Conservation (phyloP, 2,329 filamentous ascomycete genomes). For the Arthrinium puccinioides region DNA sequence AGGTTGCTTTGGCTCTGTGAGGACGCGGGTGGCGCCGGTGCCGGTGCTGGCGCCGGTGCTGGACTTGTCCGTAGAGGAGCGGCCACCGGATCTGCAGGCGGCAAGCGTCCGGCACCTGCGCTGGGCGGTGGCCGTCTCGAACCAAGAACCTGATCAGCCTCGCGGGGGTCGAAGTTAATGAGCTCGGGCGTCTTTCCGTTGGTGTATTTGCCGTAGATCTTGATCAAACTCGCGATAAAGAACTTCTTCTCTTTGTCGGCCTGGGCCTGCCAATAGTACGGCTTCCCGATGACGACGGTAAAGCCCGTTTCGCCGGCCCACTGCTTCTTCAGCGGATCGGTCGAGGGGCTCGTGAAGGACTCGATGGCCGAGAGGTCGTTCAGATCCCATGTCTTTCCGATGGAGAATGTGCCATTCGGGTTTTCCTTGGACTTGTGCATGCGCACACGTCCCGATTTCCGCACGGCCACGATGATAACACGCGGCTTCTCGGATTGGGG, state of each 20-base stretch:
- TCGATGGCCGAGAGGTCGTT: constrained; percentile 82
- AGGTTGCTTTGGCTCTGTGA: not conserved
- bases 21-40: not conserved
- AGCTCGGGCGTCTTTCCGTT: constrained; percentile 75
- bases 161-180: constrained; percentile 72
- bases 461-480: constrained; percentile 87
- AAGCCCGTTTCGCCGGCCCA: constrained; percentile 86
- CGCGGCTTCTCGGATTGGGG: constrained; percentile 76
- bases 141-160: constrained; percentile 69
- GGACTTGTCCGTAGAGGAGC: constrained; percentile 16
- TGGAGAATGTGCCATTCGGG: constrained; percentile 85
- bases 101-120: too few relatives aligned
- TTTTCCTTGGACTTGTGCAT: constrained; percentile 98
- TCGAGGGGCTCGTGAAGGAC: constrained; percentile 61
- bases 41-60: not conserved
- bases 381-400: constrained; percentile 96
- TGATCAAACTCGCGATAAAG: constrained; percentile 92
- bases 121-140: constrained; percentile 34
- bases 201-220: constrained; percentile 96
- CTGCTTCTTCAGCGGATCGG: constrained; percentile 53
- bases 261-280: constrained; percentile 94
- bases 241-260: constrained; percentile 97
- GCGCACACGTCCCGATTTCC: constrained; percentile 84
- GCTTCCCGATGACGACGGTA: constrained; percentile 80
- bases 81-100: not conserved